Evolutionary conservation across 768 basidiomycete genomes (phyloP), one percentile per base, ranked within the genome.

Genomic region (Lyophyllum decastes): DNA sequence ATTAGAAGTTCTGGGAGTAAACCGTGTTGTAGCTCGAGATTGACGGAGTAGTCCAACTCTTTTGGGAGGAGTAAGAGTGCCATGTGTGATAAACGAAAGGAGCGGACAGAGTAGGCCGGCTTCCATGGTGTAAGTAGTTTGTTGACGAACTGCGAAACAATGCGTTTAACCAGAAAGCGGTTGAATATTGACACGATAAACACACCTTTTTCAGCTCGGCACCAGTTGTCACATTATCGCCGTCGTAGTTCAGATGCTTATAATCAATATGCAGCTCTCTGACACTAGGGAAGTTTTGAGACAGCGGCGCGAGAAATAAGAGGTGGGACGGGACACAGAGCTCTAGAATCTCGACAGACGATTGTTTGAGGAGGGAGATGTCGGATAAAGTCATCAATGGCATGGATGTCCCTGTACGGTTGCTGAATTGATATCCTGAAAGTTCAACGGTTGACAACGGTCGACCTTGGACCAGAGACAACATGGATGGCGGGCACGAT

Each of bases 1-100:
- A 25, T 25, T 9, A 46, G 19, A 5, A 57, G 46, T 5, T 24
- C 17, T 1, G 14, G 26, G 11, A 65, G 49, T 11, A 55, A 22
- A n/a, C 17, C 22, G 4, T n/a, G 30, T 9, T 65, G 64, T 9
- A 55, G 22, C 35, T 55, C 22, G 10, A 63, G 55, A 43, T 61
- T 50, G 10, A 14, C 16, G 3, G 30, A 34, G n/a, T 19, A 41
- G 16, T n/a, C 7, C 40, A 41, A 5, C 40, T 41, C 17, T n/a
- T 7, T 19, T 2, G n/a, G 19, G 38, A 1, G 4, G n/a, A 2
- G 7, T 19, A 19, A 10, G 2, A 0, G 1, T 11, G 12, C 14
- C 14, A 35, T 4, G 1, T 33, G 21, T 14, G 34, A n/a, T 16
- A 64, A 21, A 9, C 27, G 25, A 26, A 63, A 30, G 19, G 51